Evolutionary conservation across 768 basidiomycete genomes (phyloP).

Genomic region (Dictyophora rubrovolvata): DNA sequence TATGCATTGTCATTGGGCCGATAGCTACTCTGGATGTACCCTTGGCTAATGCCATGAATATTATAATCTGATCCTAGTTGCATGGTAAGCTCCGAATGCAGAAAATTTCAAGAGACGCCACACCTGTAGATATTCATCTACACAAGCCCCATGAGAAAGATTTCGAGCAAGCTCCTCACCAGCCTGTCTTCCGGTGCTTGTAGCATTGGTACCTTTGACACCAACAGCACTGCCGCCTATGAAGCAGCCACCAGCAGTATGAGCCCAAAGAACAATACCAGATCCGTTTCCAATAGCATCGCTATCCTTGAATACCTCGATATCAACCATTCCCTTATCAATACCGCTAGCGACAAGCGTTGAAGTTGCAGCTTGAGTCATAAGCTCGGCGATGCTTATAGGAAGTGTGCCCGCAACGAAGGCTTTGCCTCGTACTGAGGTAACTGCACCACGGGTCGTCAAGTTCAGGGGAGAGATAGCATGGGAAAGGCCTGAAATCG

Average conservation of each 20-base stretch:
- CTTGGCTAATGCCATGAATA: conserved; percentile 64
- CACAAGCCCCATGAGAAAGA: conserved; percentile 54
- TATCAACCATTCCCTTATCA: conserved; percentile 25
- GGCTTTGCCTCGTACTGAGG: conserved; percentile 42
- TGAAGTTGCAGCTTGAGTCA: conserved; percentile 44
- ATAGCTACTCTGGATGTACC: conserved; percentile 48
- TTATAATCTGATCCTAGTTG: conserved; percentile 63
- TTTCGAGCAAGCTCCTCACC: conserved; percentile 49
- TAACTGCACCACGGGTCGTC: conserved; percentile 46
- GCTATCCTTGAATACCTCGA: conserved; percentile 32
- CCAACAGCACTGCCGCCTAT: conserved; percentile 64
- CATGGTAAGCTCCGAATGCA: conserved; percentile 7
- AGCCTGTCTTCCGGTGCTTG: conserved; percentile 47
- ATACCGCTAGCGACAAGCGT: conserved; percentile 33
- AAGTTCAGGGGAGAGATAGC: conserved; percentile 41
- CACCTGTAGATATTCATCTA: conserved; percentile 59
- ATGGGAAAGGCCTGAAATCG: conserved; percentile 22
- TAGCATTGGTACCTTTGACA: conserved; percentile 34
- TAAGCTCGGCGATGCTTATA: conserved; percentile 38
- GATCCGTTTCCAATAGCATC: conserved; percentile 45
- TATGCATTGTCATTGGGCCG: conserved; percentile 57
- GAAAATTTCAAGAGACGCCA: background rate
- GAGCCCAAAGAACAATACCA: conserved; percentile 67
- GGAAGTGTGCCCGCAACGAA: conserved; percentile 59
- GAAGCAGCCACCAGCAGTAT: conserved; percentile 55